These are phyloP conservation scores for Podospora didyma DNA, from an alignment of 495 filamentous ascomycete species.

Conservation along the genomic window DNA sequence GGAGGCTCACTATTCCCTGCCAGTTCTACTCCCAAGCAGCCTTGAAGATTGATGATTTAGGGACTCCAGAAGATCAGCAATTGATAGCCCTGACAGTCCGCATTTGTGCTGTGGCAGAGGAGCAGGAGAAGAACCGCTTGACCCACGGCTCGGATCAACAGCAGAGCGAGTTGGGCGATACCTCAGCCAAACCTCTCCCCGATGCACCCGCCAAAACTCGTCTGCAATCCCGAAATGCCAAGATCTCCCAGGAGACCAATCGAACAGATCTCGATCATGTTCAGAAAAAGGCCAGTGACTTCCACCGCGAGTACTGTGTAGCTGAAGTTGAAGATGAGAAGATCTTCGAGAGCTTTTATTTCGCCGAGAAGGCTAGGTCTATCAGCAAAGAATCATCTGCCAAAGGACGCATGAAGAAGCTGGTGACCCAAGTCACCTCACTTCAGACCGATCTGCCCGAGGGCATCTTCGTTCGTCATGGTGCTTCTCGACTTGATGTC, in stretches of 20 bases:
- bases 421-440: conserved; percentile 50
- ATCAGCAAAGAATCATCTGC: background rate
- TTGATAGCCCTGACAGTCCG: background rate
- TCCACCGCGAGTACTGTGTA: conserved; percentile 36
- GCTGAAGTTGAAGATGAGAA: conserved; percentile 33
- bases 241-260: background rate
- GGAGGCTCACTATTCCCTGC: conserved; percentile 7
- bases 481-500: conserved; percentile 48
- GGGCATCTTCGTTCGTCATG: conserved; percentile 57
- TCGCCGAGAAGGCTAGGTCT: conserved; percentile 8
- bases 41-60: background rate
- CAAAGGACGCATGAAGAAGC: conserved; percentile 42
- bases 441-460: conserved; percentile 50
- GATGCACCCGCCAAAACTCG: no score
- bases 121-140: background rate
- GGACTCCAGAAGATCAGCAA: background rate
- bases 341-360: conserved; percentile 26
- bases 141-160: background rate
- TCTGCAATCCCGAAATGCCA: no score
- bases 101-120: background rate
- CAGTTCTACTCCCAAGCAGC: conserved; percentile 8
- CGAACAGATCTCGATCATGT: conserved; percentile 1
- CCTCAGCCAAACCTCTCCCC: no score
- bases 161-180: no score
- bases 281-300: conserved; percentile 10